phyloP scores from a whole-genome alignment of 768 basidiomycete species.

The Crassisporium funariophilum region DNA sequence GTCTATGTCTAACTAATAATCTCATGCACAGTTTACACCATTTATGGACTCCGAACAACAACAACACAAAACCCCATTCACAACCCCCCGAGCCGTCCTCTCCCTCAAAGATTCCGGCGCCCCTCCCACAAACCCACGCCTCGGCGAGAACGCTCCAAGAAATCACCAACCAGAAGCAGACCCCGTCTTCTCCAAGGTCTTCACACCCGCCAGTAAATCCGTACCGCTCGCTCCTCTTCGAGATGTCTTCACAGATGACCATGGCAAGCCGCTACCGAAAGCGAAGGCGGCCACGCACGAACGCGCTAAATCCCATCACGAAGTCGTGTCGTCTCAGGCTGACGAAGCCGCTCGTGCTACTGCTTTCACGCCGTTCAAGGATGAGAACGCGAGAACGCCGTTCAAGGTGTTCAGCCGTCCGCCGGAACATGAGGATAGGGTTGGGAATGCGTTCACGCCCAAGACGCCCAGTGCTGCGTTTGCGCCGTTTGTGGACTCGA shows the following conservation, averaged over 20 bases:
- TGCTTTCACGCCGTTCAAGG: constrained; percentile 42
- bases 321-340: constrained; percentile 22
- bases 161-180: constrained; percentile 25
- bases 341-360: constrained; percentile 24
- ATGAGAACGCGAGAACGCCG: constrained; percentile 48
- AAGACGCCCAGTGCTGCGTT: constrained; percentile 44
- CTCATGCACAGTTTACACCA: constrained; percentile 69
- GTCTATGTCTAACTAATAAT: background rate
- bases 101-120: constrained; percentile 50
- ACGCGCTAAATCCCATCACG: constrained; percentile 46
- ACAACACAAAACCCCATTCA: constrained; percentile 44
- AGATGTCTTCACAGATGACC: constrained; percentile 47
- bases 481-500: constrained; percentile 43
- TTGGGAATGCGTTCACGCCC: constrained; percentile 42
- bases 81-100: constrained; percentile 45
- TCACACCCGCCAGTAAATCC: constrained; percentile 56
- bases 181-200: constrained; percentile 62
- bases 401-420: constrained; percentile 78
- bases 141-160: constrained; percentile 31
- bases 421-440: constrained; percentile 48
- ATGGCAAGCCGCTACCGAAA: constrained; percentile 43
- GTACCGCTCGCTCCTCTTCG: constrained; percentile 41
- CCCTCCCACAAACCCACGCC: constrained; percentile 29
- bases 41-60: constrained; percentile 60
- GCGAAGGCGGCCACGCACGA: constrained; percentile 37